phyloP scores from a whole-genome alignment of 2,329 filamentous ascomycete genomes.

The Penicillium sp. region DNA sequence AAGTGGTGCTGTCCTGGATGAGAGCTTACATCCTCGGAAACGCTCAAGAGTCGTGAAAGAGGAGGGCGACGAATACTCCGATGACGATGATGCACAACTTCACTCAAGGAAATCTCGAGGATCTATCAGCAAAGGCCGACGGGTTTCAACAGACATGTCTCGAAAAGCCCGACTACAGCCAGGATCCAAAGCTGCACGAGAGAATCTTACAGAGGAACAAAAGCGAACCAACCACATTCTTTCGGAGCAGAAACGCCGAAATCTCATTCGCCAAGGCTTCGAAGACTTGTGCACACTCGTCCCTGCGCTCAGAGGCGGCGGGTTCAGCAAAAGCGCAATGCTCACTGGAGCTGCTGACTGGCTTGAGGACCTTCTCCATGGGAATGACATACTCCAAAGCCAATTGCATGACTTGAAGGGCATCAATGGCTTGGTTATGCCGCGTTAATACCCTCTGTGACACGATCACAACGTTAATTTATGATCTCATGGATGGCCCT shows the following conservation, averaged over 20 bases:
- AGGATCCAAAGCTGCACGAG: constrained; percentile 42
- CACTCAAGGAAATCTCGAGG: constrained; percentile 52
- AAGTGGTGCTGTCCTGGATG: constrained; percentile 18
- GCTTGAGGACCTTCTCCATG: constrained; percentile 68
- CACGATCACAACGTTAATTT: constrained; percentile 21
- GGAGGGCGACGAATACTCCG: constrained; percentile 34
- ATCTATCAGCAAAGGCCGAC: constrained; percentile 36
- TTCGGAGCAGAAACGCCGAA: constrained; percentile 82
- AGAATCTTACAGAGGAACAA: constrained; percentile 71
- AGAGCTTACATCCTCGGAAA: constrained; percentile 32
- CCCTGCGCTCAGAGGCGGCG: constrained; percentile 69
- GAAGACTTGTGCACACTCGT: constrained; percentile 75
- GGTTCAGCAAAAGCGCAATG: constrained; percentile 79
- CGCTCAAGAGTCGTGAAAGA: constrained; percentile 38
- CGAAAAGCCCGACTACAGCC: constrained; percentile 35
- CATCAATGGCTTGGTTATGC: constrained; percentile 38
- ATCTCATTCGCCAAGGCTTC: constrained; percentile 77
- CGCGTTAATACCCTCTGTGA: constrained; percentile 29
- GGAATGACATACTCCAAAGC: constrained; percentile 61
- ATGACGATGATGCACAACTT: constrained; percentile 33
- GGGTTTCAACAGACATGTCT: constrained; percentile 36
- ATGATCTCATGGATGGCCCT: constrained; percentile 8
- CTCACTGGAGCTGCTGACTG: constrained; percentile 73
- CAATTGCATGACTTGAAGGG: constrained; percentile 52
- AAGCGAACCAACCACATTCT: constrained; percentile 83